Base-by-base conservation (phyloP, 78 protist genomes). In the Chrysochromulina parva region DNA sequence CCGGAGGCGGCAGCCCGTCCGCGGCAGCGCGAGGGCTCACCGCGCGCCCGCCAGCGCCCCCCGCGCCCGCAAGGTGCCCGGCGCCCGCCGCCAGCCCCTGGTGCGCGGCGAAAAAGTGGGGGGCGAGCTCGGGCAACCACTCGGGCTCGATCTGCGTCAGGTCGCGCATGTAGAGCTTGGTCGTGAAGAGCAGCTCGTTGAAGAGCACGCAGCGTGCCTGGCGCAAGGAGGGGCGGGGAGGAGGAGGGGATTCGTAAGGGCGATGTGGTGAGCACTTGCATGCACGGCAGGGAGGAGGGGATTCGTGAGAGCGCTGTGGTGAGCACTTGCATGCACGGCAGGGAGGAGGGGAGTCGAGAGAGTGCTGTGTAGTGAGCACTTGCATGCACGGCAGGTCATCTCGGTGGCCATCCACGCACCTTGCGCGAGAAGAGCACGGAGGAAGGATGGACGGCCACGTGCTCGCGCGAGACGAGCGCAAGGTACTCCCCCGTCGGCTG, bases 151-250 rank as follows among this genome's bases (percentile, higher is more conserved):
- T 96, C 50, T 50, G 85, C 17, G 97, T 91, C 24, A 96, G 81
- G 13, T 96, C 98, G 47, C 97, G 93, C 97, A 97, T 96, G 92
- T 93, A 97, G 57, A 90, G 93, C 54, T 82, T 86, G 57, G 93
- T 80, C 10, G 94, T 95, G 54, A 73, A 81, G 53, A 93, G 58
- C 55, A 93, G 94, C 76, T 94, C 96, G 82, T 96, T 89, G 62
- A 67, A 96, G n/a, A 96, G 52, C 19, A 96, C 95, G 84, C 95
- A 96, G 89, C 88, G 4, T n/a, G n/a, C n/a, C n/a, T n/a, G n/a
- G n/a, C n/a, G 38, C 84, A 62, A 13, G 7, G 48, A 67, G 13
- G 5, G 20, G 74, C 74, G 74, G 3, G 20, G 69, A 5, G 66
- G 26, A 60, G 13, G 13, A 60, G 66, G 9, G 66, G 66, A 9